These are phyloP conservation scores for Chalciporus sphaerocephalus DNA, from an alignment of 768 basidiomycete genomes.

Conservation along the genomic window DNA sequence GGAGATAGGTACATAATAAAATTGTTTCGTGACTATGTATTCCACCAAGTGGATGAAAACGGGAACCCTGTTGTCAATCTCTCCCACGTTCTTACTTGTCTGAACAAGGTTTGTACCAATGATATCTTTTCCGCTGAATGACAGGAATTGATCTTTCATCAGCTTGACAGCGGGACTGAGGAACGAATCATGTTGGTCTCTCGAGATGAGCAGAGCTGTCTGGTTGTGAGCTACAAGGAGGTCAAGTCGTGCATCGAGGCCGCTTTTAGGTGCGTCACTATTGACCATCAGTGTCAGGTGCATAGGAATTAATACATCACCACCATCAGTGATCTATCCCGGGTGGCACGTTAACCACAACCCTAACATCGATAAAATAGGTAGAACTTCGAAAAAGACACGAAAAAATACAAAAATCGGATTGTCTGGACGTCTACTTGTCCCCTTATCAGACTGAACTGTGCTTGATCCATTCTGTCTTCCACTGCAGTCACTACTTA, in stretches of 20 bases:
- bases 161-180: slow-evolving; percentile 92
- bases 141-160: neutral
- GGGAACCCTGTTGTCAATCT: slow-evolving; percentile 88
- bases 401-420: slow-evolving; percentile 44
- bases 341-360: slow-evolving; percentile 20
- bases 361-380: slow-evolving; percentile 44
- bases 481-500: too few relatives aligned
- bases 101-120: slow-evolving; percentile 74
- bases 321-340: slow-evolving; percentile 54
- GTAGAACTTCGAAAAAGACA: slow-evolving; percentile 66
- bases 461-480: neutral
- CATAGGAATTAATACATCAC: too few relatives aligned
- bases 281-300: neutral
- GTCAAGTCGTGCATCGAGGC: slow-evolving; percentile 81
- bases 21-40: slow-evolving; percentile 96
- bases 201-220: slow-evolving; percentile 92
- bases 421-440: neutral
- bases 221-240: slow-evolving; percentile 91
- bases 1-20: slow-evolving; percentile 98
- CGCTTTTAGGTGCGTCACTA: slow-evolving; percentile 64
- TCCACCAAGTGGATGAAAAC: slow-evolving; percentile 92
- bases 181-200: slow-evolving; percentile 94
- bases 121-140: neutral
- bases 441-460: too few relatives aligned
- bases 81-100: slow-evolving; percentile 82